Conservation (phyloP, 352 stramenopile species). For the Globisporangium solare region DNA sequence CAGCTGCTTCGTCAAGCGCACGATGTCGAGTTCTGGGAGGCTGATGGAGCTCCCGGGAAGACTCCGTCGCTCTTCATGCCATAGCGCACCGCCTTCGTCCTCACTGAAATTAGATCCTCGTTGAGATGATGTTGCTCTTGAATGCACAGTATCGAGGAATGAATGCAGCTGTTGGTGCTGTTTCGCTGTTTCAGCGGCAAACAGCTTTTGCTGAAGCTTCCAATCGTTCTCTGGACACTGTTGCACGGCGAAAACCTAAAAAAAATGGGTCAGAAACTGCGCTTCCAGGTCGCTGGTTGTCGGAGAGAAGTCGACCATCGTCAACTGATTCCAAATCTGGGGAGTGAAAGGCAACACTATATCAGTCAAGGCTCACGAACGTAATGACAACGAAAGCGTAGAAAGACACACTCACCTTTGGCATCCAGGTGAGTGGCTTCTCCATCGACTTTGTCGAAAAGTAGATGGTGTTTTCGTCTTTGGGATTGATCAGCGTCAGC, state of each 20-base stretch:
- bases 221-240: slow-evolving; percentile 4
- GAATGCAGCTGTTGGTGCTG: slow-evolving; percentile 2
- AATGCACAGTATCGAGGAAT: slow-evolving; percentile 7
- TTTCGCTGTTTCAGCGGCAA: background rate
- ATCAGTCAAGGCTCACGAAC: background rate
- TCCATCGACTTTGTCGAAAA: slow-evolving; percentile 36
- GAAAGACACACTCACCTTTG: slow-evolving; percentile 25
- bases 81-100: background rate
- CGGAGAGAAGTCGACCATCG: slow-evolving; percentile 38
- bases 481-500: slow-evolving; percentile 31
- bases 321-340: slow-evolving; percentile 49
- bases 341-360: no score
- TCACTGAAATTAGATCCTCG: background rate
- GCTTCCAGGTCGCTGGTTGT: slow-evolving; percentile 30
- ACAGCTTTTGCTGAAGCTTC: slow-evolving; percentile 5
- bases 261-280: slow-evolving; percentile 30
- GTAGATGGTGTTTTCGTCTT: slow-evolving; percentile 33
- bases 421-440: slow-evolving; percentile 30
- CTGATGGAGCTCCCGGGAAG: background rate
- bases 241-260: slow-evolving; percentile 6
- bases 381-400: background rate
- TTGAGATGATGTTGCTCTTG: background rate
- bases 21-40: slow-evolving; percentile 21
- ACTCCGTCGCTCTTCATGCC: background rate
- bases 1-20: slow-evolving; percentile 25